phyloP scores from a whole-genome alignment of 2,329 filamentous ascomycete species.

The Fusarium xyrophilum region DNA sequence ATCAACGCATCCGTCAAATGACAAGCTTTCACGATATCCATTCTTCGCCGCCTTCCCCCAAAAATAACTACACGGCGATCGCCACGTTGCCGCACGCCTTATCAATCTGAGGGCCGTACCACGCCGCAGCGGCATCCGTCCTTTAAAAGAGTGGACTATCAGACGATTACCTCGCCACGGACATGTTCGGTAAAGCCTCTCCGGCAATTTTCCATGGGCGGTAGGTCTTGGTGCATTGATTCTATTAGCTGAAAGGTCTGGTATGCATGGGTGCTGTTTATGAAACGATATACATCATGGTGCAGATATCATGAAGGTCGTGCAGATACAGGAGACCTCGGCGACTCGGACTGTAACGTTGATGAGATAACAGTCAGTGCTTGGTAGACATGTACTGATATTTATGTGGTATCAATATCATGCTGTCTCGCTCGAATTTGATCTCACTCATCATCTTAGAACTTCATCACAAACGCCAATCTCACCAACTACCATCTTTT shows the following conservation, averaged over 20 bases:
- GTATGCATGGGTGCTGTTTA: background rate
- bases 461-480: background rate
- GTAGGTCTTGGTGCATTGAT: background rate
- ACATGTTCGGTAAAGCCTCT: background rate
- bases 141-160: slow-evolving; percentile 7
- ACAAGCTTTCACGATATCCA: background rate
- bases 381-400: background rate
- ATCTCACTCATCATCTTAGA: background rate
- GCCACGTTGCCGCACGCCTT: slow-evolving; percentile 2
- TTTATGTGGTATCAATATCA: slow-evolving; percentile 1
- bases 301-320: slow-evolving; percentile 12
- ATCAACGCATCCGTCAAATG: background rate
- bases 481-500: background rate
- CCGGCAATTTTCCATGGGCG: background rate
- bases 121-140: slow-evolving; percentile 11
- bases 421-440: background rate
- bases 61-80: too few relatives aligned
- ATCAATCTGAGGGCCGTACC: slow-evolving; percentile 15
- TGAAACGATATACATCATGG: background rate
- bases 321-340: slow-evolving; percentile 4
- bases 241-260: background rate
- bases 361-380: background rate
- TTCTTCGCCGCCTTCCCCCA: background rate
- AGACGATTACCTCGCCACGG: background rate
- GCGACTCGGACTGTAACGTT: background rate